A percentile compares a stretch with the other conserved stretches of the same genome.
phyloP scores from a whole-genome alignment of 495 filamentous ascomycete species.

The Aspergillus panamensis region DNA sequence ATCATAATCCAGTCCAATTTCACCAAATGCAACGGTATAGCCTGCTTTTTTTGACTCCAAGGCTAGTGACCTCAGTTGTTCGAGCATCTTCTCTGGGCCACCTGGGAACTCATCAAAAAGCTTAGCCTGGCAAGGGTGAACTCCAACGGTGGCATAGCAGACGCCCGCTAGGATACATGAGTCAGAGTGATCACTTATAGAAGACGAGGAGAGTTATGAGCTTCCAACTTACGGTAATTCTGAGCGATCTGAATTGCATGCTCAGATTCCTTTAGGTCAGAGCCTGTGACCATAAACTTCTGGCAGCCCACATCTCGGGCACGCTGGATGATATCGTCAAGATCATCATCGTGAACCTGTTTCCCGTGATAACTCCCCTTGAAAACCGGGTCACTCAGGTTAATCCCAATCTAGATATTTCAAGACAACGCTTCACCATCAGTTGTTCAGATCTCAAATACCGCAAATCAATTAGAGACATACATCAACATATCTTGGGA shows the following conservation, averaged over 20 bases:
- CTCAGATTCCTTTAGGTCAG: constrained; percentile 71
- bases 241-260: constrained; percentile 70
- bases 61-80: constrained; percentile 58
- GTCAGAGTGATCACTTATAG: not conserved
- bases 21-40: constrained; percentile 77
- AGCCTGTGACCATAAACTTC: constrained; percentile 94
- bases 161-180: constrained; percentile 55
- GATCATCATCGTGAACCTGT: constrained; percentile 73
- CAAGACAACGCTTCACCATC: constrained; percentile 6
- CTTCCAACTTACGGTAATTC: constrained; percentile 58
- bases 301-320: constrained; percentile 71
- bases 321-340: constrained; percentile 69
- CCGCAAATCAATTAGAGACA: constrained; percentile 10
- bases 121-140: constrained; percentile 81
- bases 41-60: constrained; percentile 42
- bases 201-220: not conserved
- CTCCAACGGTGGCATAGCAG: constrained; percentile 84
- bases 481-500: constrained; percentile 47
- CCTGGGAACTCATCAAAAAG: constrained; percentile 60
- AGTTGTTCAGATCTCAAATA: constrained; percentile 9
- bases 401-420: constrained; percentile 72
- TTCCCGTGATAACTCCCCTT: constrained; percentile 79
- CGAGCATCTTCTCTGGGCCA: constrained; percentile 54
- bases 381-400: constrained; percentile 86
- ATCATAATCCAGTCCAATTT: constrained; percentile 96